A percentile compares a stretch with the other conserved stretches of the same genome.
Conservation (phyloP, 352 stramenopile species). For the Hyaloperonospora brassicae region DNA sequence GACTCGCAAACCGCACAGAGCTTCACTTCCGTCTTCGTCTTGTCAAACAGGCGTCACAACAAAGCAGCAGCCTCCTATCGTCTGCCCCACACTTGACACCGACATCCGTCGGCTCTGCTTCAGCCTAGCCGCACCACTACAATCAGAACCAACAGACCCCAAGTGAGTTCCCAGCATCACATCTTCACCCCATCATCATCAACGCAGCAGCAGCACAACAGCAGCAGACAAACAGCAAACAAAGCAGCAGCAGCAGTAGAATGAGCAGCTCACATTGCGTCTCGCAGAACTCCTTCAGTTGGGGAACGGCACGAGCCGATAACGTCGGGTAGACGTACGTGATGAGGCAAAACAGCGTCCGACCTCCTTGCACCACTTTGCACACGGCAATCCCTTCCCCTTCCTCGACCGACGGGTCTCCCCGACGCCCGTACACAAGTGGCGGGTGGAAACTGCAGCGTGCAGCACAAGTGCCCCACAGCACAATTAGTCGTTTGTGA, state of each 20-base stretch:
- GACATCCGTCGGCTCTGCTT: too few relatives aligned
- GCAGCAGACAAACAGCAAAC: background rate
- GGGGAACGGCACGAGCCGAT: slow-evolving; percentile 61
- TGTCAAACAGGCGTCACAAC: too few relatives aligned
- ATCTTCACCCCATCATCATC: too few relatives aligned
- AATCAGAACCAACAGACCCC: too few relatives aligned
- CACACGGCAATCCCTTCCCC: slow-evolving; percentile 67
- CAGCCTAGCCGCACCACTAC: too few relatives aligned
- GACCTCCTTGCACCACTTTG: slow-evolving; percentile 40
- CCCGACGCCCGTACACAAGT: slow-evolving; percentile 65
- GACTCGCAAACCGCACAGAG: too few relatives aligned
- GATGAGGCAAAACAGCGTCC: slow-evolving; percentile 60
- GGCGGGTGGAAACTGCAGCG: slow-evolving; percentile 57
- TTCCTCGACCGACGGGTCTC: slow-evolving; percentile 54
- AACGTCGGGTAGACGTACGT: slow-evolving; percentile 78
- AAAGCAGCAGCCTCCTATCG: too few relatives aligned
- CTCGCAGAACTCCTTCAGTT: slow-evolving; percentile 75
- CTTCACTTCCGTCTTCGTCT: too few relatives aligned
- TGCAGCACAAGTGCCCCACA: background rate
- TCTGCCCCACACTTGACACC: too few relatives aligned
- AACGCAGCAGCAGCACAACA: too few relatives aligned
- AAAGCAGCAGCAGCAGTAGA: background rate
- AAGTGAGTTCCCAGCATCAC: too few relatives aligned
- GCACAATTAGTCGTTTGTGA: background rate
- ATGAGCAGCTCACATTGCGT: slow-evolving; percentile 18